These are phyloP conservation scores for Lactifluus subvellereus DNA, from an alignment of 768 basidiomycete genomes.

Conservation along the genomic window DNA sequence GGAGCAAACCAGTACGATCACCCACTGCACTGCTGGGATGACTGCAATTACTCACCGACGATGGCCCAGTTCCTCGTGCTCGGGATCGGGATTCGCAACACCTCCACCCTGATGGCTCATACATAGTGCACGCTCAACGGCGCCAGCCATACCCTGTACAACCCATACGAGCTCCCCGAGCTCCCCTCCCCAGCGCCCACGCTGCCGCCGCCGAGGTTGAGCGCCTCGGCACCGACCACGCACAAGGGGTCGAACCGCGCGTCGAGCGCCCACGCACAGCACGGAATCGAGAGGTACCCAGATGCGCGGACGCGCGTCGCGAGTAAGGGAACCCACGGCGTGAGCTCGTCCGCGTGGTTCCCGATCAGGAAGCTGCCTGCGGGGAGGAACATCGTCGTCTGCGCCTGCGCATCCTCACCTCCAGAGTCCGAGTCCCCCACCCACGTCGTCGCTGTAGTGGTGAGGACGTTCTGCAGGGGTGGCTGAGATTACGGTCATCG, in stretches of 20 bases:
- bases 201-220: constrained; percentile 46
- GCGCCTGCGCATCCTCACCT: not conserved
- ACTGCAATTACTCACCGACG: constrained; percentile 47
- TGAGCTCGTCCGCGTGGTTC: constrained; percentile 95
- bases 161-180: constrained; percentile 62
- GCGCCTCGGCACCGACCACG: constrained; percentile 30
- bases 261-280: constrained; percentile 85
- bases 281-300: constrained; percentile 81
- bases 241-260: constrained; percentile 42
- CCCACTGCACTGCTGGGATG: not conserved
- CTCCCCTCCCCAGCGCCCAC: constrained; percentile 35
- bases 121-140: constrained; percentile 65
- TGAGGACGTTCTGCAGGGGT: not conserved
- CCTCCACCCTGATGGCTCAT: constrained; percentile 84
- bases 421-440: not conserved
- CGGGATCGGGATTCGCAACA: constrained; percentile 86
- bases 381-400: constrained; percentile 30
- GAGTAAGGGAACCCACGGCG: constrained; percentile 88
- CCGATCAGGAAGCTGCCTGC: constrained; percentile 74
- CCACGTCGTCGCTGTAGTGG: not conserved
- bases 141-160: constrained; percentile 86
- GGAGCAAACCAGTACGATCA: not conserved
- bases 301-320: constrained; percentile 54
- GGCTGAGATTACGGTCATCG: constrained; percentile 30
- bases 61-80: constrained; percentile 93